Evolutionary conservation across 805 yeast genomes (phyloP), one percentile per base, ranked within the genome.

Genomic region (Wickerhamiella qilinensis): DNA sequence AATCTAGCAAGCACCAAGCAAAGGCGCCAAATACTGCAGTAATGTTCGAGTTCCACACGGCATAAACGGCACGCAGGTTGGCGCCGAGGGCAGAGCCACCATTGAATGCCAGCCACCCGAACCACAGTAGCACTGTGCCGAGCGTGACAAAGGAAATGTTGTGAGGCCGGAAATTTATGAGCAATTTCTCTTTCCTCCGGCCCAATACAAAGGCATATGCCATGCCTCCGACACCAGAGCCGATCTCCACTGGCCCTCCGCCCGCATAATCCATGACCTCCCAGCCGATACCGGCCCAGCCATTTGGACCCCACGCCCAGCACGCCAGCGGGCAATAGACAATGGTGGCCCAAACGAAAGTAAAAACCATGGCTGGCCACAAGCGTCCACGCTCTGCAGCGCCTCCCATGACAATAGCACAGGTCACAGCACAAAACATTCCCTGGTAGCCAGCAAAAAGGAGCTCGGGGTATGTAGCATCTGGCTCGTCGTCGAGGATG

Each of bases 261-360:
- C 98, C 98, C 19, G 98, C 98, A 58, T 82, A 88, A 57, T 88
- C 98, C 37, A 88, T 65, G 1, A 77, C 97, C 4, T 94, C 95
- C 75, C 94, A 88, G 49, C 74, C 67, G 47, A 68, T 69, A 15
- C 55, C 57, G 28, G 94, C 94, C 97, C 97, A 88, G 30, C 98
- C 97, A 34, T 76, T 77, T 1, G 81, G 54, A 40, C 84, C 79
- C 97, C 97, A 88, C 39, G 82, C 75, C 96, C 97, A 86, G 60
- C 75, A 83, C 4, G 88, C 88, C n/a, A 88, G 70, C 0, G 97
- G 97, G 55, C 93, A 80, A 60, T 88, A 88, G 12, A 86, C 96
- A 4, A 83, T 51, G 2, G 98, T 88, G 11, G 88, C 77, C 93
- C 94, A 88, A 38, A 77, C 55, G 56, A 91, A 88, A 19, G 79